These are phyloP conservation scores for Coemansia sp. DNA, from an alignment of 192 early-diverging fungal genomes.

Conservation along the genomic window DNA sequence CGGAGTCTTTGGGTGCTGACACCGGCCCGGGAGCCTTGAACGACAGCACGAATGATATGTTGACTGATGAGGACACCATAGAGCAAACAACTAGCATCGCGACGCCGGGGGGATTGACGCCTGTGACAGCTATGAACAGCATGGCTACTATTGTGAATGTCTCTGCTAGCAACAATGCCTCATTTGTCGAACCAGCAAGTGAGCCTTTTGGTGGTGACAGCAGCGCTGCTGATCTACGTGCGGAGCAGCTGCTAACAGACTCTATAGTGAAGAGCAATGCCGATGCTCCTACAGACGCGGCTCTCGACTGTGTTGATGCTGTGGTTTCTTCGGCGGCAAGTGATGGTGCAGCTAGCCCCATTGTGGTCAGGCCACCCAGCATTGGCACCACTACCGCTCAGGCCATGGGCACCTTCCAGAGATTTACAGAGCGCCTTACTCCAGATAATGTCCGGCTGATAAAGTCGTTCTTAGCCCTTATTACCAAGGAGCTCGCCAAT, in stretches of 20 bases:
- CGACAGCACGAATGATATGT: not conserved
- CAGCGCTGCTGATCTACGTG: not conserved
- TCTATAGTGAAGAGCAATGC: not conserved
- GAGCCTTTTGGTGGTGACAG: not conserved
- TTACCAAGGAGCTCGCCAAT: slow-evolving; percentile 91
- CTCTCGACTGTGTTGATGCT: not conserved
- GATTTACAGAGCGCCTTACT: slow-evolving; percentile 30
- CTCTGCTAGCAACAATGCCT: not conserved
- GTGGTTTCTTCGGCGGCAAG: not conserved
- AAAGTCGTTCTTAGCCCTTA: slow-evolving; percentile 52
- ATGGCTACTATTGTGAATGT: not conserved
- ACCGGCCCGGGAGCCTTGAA: not conserved
- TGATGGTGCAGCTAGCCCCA: not conserved
- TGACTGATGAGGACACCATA: not conserved
- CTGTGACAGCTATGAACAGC: not conserved
- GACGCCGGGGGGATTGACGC: not conserved
- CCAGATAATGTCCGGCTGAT: slow-evolving; percentile 40
- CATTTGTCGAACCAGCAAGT: not conserved
- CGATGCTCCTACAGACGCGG: not conserved
- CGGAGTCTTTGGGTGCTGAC: not conserved
- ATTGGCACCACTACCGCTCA: slow-evolving; percentile 2
- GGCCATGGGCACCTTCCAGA: slow-evolving; percentile 26
- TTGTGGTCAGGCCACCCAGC: not conserved
- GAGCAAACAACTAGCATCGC: not conserved
- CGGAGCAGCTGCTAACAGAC: not conserved